Percentiles rank a stretch among this genome's conserved stretches.
These are phyloP conservation scores for Penicillium lividum DNA, from an alignment of 495 filamentous ascomycete genomes.

Conservation along the genomic window DNA sequence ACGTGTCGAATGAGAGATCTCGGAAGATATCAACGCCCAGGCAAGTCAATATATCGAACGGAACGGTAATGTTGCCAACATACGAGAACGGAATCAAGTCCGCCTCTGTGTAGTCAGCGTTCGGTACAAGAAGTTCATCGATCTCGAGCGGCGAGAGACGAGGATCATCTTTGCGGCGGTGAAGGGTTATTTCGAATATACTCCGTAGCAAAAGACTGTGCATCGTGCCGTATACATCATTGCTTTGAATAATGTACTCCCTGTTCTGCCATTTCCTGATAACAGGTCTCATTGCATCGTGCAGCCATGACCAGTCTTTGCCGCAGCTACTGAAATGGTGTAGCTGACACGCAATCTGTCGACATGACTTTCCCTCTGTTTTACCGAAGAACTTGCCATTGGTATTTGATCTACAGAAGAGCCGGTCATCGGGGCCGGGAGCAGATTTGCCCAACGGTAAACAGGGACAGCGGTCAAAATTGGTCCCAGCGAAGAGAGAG, in stretches of 20 bases:
- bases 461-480: slow-evolving; percentile 10
- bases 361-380: slow-evolving; percentile 3
- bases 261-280: slow-evolving; percentile 1
- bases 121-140: slow-evolving; percentile 32
- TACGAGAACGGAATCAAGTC: slow-evolving; percentile 36
- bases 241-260: slow-evolving; percentile 27
- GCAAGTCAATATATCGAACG: slow-evolving; percentile 34
- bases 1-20: slow-evolving; percentile 40
- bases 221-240: slow-evolving; percentile 31
- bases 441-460: slow-evolving; percentile 9
- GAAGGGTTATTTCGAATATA: slow-evolving; percentile 38
- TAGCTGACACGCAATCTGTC: slow-evolving; percentile 22
- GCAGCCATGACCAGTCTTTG: slow-evolving; percentile 38
- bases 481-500: neutral
- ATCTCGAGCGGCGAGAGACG: slow-evolving; percentile 35
- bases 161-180: slow-evolving; percentile 25
- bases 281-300: slow-evolving; percentile 31
- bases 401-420: slow-evolving; percentile 17
- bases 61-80: slow-evolving; percentile 36
- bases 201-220: slow-evolving; percentile 36
- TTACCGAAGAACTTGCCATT: neutral
- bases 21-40: slow-evolving; percentile 44
- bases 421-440: neutral
- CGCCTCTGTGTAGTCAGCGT: slow-evolving; percentile 14
- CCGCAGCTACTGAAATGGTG: slow-evolving; percentile 35